Percentiles rank a stretch among this genome's conserved stretches.
phyloP scores from a whole-genome alignment of 176 grass and related monocot genomes.

The Ensete ventricosum region DNA sequence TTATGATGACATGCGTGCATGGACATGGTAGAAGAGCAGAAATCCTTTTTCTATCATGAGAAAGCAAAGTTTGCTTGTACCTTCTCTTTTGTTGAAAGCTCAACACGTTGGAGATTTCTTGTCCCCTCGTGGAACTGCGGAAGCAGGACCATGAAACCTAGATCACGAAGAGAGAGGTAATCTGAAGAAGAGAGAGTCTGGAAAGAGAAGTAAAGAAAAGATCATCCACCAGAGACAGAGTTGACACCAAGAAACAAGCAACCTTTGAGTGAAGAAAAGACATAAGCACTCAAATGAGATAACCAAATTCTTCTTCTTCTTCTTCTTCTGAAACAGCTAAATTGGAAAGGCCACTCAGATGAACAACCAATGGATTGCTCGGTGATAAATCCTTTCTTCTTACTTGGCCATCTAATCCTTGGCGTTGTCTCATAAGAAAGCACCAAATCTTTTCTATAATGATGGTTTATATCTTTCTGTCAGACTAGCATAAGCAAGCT shows the following conservation, averaged over 20 bases:
- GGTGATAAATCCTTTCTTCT: not conserved
- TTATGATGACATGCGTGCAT: too few relatives aligned
- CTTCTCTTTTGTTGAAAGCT: too few relatives aligned
- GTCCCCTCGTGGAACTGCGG: too few relatives aligned
- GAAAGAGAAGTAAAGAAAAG: too few relatives aligned
- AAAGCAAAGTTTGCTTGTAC: too few relatives aligned
- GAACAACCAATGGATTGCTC: not conserved
- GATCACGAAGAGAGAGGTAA: too few relatives aligned
- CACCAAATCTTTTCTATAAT: not conserved
- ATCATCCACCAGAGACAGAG: too few relatives aligned
- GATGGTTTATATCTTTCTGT: not conserved
- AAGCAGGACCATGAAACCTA: too few relatives aligned
- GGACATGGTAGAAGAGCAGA: too few relatives aligned
- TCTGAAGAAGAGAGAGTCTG: too few relatives aligned
- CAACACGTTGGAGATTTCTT: too few relatives aligned
- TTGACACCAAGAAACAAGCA: constrained; percentile 12
- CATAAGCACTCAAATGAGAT: not conserved
- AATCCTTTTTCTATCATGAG: too few relatives aligned
- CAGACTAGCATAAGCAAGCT: not conserved
- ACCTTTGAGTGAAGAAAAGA: constrained; percentile 25
- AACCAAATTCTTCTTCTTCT: not conserved
- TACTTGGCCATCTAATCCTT: not conserved
- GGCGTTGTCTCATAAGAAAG: not conserved
- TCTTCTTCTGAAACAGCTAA: not conserved
- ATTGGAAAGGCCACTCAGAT: not conserved